Evolutionary conservation across 108 stramenopile species (phyloP).

Genomic region (Poteriospumella lacustris): DNA sequence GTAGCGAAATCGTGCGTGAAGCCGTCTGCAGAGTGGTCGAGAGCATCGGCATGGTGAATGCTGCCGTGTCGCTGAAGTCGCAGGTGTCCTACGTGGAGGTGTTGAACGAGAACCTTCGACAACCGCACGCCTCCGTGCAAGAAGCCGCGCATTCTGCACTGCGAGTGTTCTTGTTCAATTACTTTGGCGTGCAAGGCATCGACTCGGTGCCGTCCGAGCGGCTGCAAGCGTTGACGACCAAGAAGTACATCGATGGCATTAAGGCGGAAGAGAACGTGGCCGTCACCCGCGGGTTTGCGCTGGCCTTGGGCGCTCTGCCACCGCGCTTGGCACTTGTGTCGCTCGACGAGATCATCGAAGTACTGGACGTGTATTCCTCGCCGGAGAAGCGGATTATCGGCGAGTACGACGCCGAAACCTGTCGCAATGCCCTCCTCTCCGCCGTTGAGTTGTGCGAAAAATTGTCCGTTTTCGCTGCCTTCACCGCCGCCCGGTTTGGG

Average conservation of each 20-base stretch:
- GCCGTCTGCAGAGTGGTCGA: constrained; percentile 86
- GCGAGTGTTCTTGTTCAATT: constrained; percentile 58
- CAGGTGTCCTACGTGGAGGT: constrained; percentile 83
- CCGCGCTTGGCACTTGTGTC: constrained; percentile 50
- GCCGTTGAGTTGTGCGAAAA: constrained; percentile 60
- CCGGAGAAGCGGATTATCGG: background rate
- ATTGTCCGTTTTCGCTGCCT: background rate
- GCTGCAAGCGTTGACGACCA: constrained; percentile 72
- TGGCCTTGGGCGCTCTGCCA: constrained; percentile 82
- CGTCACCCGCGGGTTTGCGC: constrained; percentile 77
- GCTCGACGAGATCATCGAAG: background rate
- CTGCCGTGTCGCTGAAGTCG: constrained; percentile 66
- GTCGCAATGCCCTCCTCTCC: constrained; percentile 75
- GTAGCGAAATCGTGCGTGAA: constrained; percentile 83
- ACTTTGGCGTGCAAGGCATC: constrained; percentile 68
- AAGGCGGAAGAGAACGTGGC: constrained; percentile 80
- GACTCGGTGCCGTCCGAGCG: constrained; percentile 68
- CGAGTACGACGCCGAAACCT: constrained; percentile 82
- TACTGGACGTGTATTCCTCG: background rate
- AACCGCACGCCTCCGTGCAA: constrained; percentile 86
- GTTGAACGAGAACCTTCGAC: constrained; percentile 76
- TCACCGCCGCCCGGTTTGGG: constrained; percentile 34
- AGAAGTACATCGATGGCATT: constrained; percentile 68
- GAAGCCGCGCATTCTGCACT: constrained; percentile 68
- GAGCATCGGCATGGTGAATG: constrained; percentile 64